Conservation (phyloP, 208 protist species). For the Herpetomonas samuelpessoai region DNA sequence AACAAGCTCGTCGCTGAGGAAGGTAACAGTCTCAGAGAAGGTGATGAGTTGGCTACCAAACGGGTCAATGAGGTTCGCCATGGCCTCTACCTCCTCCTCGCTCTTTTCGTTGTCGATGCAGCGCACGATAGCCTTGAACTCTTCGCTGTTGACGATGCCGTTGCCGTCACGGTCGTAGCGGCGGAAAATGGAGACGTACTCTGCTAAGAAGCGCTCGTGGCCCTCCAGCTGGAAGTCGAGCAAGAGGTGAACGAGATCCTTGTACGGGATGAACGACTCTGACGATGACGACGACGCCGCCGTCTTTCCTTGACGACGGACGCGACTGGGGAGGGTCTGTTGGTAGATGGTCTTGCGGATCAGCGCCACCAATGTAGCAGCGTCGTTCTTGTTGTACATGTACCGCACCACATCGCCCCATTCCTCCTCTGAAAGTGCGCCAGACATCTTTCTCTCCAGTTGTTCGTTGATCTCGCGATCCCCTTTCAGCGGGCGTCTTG, state of each 20-base stretch:
- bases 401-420: conserved; percentile 86
- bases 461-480: conserved; percentile 47
- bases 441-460: conserved; percentile 48
- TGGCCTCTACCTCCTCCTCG: conserved; percentile 49
- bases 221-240: conserved; percentile 89
- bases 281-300: conserved; percentile 9
- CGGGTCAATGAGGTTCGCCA: conserved; percentile 65
- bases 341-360: conserved; percentile 49
- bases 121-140: conserved; percentile 58
- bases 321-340: conserved; percentile 21
- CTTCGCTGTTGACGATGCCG: conserved; percentile 72
- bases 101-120: conserved; percentile 45
- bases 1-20: conserved; percentile 70
- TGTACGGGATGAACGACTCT: conserved; percentile 44
- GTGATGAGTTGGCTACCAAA: conserved; percentile 76
- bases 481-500: conserved; percentile 38
- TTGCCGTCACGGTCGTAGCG: conserved; percentile 68
- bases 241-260: conserved; percentile 71
- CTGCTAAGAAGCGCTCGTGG: conserved; percentile 83
- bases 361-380: conserved; percentile 55
- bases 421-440: conserved; percentile 62
- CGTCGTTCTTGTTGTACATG: conserved; percentile 86
- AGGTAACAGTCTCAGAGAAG: conserved; percentile 77
- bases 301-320: conserved; percentile 16
- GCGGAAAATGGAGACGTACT: conserved; percentile 72